A percentile compares a stretch with the other conserved stretches of the same genome.
Evolutionary conservation across 2,329 filamentous ascomycete species (phyloP).

Genomic region (Epichloe glyceriae): DNA sequence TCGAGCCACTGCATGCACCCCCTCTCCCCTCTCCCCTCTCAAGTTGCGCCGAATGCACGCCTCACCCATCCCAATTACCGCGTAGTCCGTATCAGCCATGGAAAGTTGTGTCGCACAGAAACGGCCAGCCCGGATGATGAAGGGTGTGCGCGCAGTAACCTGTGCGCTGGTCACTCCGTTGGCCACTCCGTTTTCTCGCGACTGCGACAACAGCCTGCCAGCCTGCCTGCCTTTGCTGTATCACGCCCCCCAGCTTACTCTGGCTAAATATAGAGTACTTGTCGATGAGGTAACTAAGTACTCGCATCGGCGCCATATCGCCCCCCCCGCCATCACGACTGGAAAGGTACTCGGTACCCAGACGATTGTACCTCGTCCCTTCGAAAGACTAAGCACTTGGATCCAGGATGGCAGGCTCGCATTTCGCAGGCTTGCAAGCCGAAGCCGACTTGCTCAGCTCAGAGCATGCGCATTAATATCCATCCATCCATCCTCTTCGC

Average conservation of each 20-base stretch:
- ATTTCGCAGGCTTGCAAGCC: neutral
- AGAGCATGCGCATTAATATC: conserved; percentile 11
- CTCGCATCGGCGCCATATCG: neutral
- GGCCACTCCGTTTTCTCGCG: neutral
- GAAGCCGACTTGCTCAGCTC: neutral
- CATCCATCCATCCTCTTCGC: conserved; percentile 17
- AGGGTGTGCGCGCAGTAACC: conserved; percentile 1
- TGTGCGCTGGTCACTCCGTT: neutral
- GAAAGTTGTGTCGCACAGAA: neutral
- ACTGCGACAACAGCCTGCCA: neutral
- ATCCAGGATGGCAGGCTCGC: neutral
- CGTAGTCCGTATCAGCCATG: neutral
- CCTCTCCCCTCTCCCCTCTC: neutral
- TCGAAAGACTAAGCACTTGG: neutral
- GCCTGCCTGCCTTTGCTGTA: too few relatives aligned
- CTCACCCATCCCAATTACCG: neutral
- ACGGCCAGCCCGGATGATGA: neutral
- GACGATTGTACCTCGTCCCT: neutral
- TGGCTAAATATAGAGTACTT: neutral
- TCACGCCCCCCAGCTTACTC: neutral
- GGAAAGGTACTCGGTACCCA: neutral
- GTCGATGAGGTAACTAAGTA: neutral
- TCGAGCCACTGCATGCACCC: neutral
- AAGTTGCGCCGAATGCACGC: neutral
- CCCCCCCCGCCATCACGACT: too few relatives aligned